A percentile compares a stretch with the other conserved stretches of the same genome.
These are phyloP conservation scores for Ampelomyces quisqualis DNA, from an alignment of 2,329 filamentous ascomycete species.

Conservation along the genomic window DNA sequence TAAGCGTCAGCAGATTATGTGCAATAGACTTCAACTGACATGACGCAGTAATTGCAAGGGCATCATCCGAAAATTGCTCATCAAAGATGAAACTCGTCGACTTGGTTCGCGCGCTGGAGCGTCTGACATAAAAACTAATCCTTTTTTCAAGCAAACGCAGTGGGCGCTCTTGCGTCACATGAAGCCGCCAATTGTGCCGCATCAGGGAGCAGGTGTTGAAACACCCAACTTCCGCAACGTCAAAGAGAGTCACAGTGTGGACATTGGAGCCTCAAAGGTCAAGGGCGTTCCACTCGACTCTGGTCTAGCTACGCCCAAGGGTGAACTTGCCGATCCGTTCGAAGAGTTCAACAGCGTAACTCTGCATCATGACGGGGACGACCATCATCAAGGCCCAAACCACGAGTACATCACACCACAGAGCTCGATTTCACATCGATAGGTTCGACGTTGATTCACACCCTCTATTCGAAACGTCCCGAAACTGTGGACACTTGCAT, in stretches of 20 bases:
- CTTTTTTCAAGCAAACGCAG: slow-evolving; percentile 93
- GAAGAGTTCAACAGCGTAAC: slow-evolving; percentile 99
- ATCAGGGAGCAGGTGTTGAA: slow-evolving; percentile 85
- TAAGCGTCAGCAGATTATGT: too few relatives aligned
- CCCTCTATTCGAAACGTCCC: background rate
- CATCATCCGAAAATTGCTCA: slow-evolving; percentile 90
- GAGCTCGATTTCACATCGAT: slow-evolving; percentile 27
- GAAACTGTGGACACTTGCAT: slow-evolving; percentile 9
- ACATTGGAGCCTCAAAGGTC: slow-evolving; percentile 60
- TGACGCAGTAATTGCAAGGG: slow-evolving; percentile 96
- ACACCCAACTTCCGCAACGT: slow-evolving; percentile 97
- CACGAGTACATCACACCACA: slow-evolving; percentile 27
- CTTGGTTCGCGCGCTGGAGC: slow-evolving; percentile 92
- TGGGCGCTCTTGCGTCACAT: slow-evolving; percentile 97
- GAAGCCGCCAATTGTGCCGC: slow-evolving; percentile 95
- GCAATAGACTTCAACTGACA: slow-evolving; percentile 78
- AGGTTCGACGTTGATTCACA: slow-evolving; percentile 4
- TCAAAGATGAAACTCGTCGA: slow-evolving; percentile 94
- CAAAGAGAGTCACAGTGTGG: slow-evolving; percentile 94
- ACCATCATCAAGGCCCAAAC: slow-evolving; percentile 47
- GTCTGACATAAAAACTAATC: slow-evolving; percentile 93
- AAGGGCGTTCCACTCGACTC: slow-evolving; percentile 87
- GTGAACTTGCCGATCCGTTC: slow-evolving; percentile 83
- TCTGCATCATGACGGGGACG: slow-evolving; percentile 91
- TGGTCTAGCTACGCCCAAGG: slow-evolving; percentile 79